phyloP scores from a whole-genome alignment of 106 monocot genomes.

The Amphibolis antarctica region DNA sequence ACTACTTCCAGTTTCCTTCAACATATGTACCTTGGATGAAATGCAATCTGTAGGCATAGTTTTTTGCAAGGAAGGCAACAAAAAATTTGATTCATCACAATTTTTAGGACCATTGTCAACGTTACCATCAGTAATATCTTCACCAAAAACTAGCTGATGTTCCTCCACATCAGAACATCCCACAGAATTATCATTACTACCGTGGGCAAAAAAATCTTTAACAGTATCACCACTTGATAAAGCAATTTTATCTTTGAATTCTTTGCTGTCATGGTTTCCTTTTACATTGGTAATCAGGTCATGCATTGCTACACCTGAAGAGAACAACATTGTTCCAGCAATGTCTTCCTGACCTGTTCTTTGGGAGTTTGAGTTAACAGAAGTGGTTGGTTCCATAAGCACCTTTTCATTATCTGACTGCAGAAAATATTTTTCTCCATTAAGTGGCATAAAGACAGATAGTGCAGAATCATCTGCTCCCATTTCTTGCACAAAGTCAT shows the following conservation, averaged over 20 bases:
- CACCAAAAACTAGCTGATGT: no score
- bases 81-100: not conserved
- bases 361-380: not conserved
- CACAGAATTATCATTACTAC: not conserved
- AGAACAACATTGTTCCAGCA: not conserved
- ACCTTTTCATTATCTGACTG: not conserved
- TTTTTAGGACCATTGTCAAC: not conserved
- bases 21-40: not conserved
- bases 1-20: not conserved
- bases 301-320: not conserved
- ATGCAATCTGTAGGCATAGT: not conserved
- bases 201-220: no score
- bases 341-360: not conserved
- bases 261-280: not conserved
- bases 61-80: not conserved
- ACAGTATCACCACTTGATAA: not conserved
- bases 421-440: not conserved
- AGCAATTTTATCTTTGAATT: not conserved
- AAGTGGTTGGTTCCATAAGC: not conserved
- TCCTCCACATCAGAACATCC: not conserved
- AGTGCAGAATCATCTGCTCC: not conserved
- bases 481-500: slow-evolving; percentile 14
- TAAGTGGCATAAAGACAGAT: not conserved
- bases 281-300: not conserved
- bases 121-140: not conserved